Base-by-base conservation (phyloP, 2,329 filamentous ascomycete genomes). In the Cladobotryum protrusum region DNA sequence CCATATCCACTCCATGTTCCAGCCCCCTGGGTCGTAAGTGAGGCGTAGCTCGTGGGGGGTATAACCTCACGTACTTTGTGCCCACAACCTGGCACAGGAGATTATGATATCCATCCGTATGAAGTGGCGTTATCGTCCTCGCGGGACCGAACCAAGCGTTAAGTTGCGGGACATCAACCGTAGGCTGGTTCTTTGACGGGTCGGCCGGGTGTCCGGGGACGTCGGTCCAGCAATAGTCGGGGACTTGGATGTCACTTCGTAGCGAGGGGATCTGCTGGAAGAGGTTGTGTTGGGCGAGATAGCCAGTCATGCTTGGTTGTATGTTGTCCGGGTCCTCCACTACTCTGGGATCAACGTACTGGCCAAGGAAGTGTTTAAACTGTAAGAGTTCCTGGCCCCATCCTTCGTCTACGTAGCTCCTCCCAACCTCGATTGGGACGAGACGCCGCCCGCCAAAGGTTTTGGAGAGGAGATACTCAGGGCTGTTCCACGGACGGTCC, bases 51-150 rank as follows among this genome's bases (percentile, higher is more conserved):
- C 67, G 65, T 0, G 92, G 91, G 1, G 85, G 76, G 65, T 96
- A 97, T 2, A 97, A 74, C 1, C 93, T 79, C n/a, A 97, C 72
- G 66, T 97, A 97, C 68, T 99, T 99, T 50, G 80, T 76, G 0
- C 93, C 93, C 0, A 95, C 87, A 0, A 95, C 87, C 66, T 97
- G 93, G 19, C 85, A 85, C 4, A 97, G 79, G 43, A 97, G 81
- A 62, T 97, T 97, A 63, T 96, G 89, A 65, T 96, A 95, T 1
- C 87, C 89, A 61, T 97, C 93, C 2, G 89, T 95, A 66, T 99
- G 93, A 1, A 97, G 74, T 1, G 93, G 93, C 1, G 90, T 96
- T 55, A 96, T 91, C 0, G 93, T 97, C 45, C 83, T 84, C 0
- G 83, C 74, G 0, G 93, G 93, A 0, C 93, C 93, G 55, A 97